A percentile compares a stretch with the other conserved stretches of the same genome.
Evolutionary conservation across 75 land plant species (phyloP).

Genomic region (Ceratopteris richardii): DNA sequence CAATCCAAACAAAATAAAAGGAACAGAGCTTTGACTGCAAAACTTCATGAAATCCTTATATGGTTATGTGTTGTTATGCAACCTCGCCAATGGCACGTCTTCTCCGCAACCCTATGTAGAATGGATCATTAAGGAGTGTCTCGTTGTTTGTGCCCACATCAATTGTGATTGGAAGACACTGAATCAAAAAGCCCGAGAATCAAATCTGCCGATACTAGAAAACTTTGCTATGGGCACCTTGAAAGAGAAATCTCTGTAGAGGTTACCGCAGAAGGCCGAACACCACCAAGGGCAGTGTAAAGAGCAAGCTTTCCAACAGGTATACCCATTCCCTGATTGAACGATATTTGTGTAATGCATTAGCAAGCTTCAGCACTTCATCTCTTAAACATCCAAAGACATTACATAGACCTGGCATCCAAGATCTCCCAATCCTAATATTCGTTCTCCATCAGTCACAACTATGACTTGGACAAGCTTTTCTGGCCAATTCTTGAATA

Average conservation of each 20-base stretch:
- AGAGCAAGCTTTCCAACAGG: slow-evolving; percentile 43
- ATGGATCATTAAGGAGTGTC: slow-evolving; percentile 43
- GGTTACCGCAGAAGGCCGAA: slow-evolving; percentile 40
- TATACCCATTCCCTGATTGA: slow-evolving; percentile 49
- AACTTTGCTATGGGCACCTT: no score
- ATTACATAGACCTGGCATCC: slow-evolving; percentile 30
- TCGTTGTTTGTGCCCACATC: slow-evolving; percentile 49
- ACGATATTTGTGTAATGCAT: slow-evolving; percentile 2
- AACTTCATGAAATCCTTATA: neutral
- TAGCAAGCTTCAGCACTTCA: no score
- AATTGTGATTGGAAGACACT: slow-evolving; percentile 42
- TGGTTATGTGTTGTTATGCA: neutral
- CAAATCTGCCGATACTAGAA: no score
- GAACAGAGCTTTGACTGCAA: no score
- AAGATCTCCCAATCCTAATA: slow-evolving; percentile 43
- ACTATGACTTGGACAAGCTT: slow-evolving; percentile 40
- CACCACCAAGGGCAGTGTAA: slow-evolving; percentile 43
- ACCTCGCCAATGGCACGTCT: slow-evolving; percentile 79
- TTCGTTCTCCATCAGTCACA: slow-evolving; percentile 46
- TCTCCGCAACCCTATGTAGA: slow-evolving; percentile 79
- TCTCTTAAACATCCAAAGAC: no score
- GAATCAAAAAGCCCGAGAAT: neutral
- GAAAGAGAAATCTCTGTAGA: no score
- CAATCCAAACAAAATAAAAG: no score
- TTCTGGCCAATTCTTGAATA: slow-evolving; percentile 42